Evolutionary conservation across 2,329 filamentous ascomycete species (phyloP), one percentile per base, ranked within the genome.

Genomic region (Gnomoniopsis sp.): DNA sequence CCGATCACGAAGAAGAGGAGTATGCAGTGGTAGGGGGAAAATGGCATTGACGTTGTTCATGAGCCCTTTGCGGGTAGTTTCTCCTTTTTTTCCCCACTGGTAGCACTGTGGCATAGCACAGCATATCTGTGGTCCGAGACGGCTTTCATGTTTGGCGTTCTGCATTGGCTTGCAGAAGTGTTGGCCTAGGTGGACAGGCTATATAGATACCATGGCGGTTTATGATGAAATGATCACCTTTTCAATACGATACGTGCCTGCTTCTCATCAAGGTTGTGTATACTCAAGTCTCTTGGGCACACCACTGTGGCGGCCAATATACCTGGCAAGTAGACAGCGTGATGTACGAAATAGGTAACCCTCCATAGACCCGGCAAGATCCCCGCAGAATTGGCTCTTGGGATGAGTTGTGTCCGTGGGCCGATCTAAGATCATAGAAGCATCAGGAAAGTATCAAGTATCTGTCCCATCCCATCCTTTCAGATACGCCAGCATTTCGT

Each of bases 1-100:
- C 68, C 64, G 54, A 62, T 72, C 15, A 65, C 65, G 53, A 74
- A 72, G 68, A 74, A 74, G 66, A 66, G 67, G 55, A 74, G 71
- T 53, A 68, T 71, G 49, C 65, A 68, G 47, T 73, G 72, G 65
- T 72, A 59, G 53, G 6, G 21, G 11, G 11, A 6, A 47, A 17
- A 12, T 17, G 12, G 43, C 43, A 23, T 47, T 36, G 30, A 14
- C 50, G 26, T 21, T 22, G 19, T 22, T 17, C 19, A 22, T 30
- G 44, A 50, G 3, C n/a, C 2, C 6, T 23, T 22, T 46, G 22
- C 17, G n/a, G n/a, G n/a, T n/a, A n/a, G n/a, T n/a, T n/a, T n/a
- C n/a, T n/a, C n/a, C n/a, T 33, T 14, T 2, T 38, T 10, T 21
- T n/a, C 7, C 15, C 7, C 12, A 21, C 49, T 30, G 54, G 17